Evolutionary conservation across 495 filamentous ascomycete species (phyloP), one percentile per base, ranked within the genome.

Genomic region (Penicillium macrosclerotiorum): DNA sequence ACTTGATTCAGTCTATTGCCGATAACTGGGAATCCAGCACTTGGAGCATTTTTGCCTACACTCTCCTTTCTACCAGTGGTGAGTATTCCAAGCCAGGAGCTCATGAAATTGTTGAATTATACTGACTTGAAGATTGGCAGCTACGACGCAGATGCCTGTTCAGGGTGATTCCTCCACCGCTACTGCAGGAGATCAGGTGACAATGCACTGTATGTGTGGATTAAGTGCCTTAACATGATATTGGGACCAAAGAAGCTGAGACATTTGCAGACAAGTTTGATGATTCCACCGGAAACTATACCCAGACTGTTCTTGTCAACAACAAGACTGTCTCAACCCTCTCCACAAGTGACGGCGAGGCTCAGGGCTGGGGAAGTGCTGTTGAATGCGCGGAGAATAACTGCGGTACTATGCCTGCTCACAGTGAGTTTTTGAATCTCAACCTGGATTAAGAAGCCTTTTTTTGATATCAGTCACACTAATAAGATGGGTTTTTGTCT

Each of bases 301-400:
- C 68, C 12, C 69, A 73, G 52, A 70, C 59, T 17, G 61, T 71
- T 20, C 50, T 47, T 2, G 42, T 73, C 17, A 71, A 73, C 38
- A 55, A 59, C 24, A 38, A 43, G 19, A 48, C 53, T n/a, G 65
- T 73, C 13, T 71, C 69, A 7, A 67, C 56, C 1, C 52, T 73
- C 8, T 69, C 68, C 18, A 69, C 68, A 17, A 62, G 65, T 45
- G 49, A 57, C 41, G 63, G 55, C 13, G 26, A 52, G 8, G 49
- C 67, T 19, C 45, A 67, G 45, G 65, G 65, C 40, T 71, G 69
- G 67, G 69, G 67, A 8, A 69, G 64, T 32, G 61, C 69, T 5
- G 63, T 73, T 1, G 69, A 73, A 38, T 73, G 69, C 26, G 65
- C 64, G 25, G 55, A 55, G 19, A 41, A 52, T 19, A 56, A 65